Evolutionary conservation across 78 protist genomes (phyloP), one percentile per base, ranked within the genome.

Genomic region (Isochrysis galbana): DNA sequence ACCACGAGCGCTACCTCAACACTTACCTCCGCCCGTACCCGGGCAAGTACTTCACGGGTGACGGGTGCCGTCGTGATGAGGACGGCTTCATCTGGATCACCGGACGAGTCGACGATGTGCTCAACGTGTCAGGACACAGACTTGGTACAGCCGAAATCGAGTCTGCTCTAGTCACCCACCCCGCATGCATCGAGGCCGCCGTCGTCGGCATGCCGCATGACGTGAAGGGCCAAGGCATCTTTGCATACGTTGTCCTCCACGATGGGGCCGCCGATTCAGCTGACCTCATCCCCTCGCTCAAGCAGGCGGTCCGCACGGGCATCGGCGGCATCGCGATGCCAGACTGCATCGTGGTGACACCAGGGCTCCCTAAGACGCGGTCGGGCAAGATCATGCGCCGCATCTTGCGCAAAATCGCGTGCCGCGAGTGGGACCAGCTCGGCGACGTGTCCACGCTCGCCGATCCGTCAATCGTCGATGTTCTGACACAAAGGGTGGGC

Each of bases 81-180:
- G 98, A 98, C 69, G 98, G 99, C 54, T 96, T 97, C 93, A 93
- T 92, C 45, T 95, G 97, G 98, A 90, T 97, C 91, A 96, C 95
- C 25, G 99, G 99, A n/a, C 89, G 99, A 34, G 97, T 97, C 0
- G 99, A 98, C 84, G 95, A 93, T 69, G 97, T 97, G 36, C 87
- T 96, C 87, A 97, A 96, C 92, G 98, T 97, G 69, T 91, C 97
- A 1, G 99, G 99, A 17, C 99, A 98, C 88, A 95, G 99, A 39
- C 45, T 98, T 14, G 99, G 99, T 25, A 97, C 99, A 0, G 98
- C 98, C 1, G 99, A 98, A 91, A 36, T 90, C 5, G 93, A 90
- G 42, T 11, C 86, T 1, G 93, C 93, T 36, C 69, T 90, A 25
- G 88, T 90, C 32, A 10, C 32, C n/a, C 93, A 90, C 54, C 47